Evolutionary conservation across 1,139 yeast species (phyloP).

Genomic region (Suhomyces guaymorum): DNA sequence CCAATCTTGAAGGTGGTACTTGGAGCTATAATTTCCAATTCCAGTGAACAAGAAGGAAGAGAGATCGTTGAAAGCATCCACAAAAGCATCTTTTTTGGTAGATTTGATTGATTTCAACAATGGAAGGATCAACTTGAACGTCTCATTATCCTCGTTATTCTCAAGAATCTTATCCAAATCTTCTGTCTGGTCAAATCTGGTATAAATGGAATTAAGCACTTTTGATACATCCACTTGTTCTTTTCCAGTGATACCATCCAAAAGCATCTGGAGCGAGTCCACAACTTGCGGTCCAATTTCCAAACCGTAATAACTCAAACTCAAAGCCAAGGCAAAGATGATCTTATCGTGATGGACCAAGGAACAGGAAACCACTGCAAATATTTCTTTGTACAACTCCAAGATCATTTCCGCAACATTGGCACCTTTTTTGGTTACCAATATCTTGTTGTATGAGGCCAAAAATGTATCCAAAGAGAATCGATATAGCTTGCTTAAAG

Average conservation of each 20-base stretch:
- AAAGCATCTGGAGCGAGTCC: conserved; percentile 15
- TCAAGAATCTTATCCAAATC: conserved; percentile 9
- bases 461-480: conserved; percentile 55
- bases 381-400: conserved; percentile 45
- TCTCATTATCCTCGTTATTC: conserved; percentile 23
- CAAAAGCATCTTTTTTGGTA: conserved; percentile 17
- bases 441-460: conserved; percentile 39
- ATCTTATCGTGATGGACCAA: conserved; percentile 51
- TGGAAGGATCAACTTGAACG: conserved; percentile 16
- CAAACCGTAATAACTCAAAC: conserved; percentile 26
- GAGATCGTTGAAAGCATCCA: conserved; percentile 20
- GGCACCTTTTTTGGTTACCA: conserved; percentile 21
- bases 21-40: conserved; percentile 26
- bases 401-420: conserved; percentile 13
- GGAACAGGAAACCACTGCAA: conserved; percentile 48
- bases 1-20: conserved; percentile 30
- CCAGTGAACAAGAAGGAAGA: conserved; percentile 28
- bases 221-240: conserved; percentile 3
- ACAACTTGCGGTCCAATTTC: conserved; percentile 30
- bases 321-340: conserved; percentile 45
- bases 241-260: conserved; percentile 7
- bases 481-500: conserved; percentile 53
- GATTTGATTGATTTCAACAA: conserved; percentile 16
- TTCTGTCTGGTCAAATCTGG: conserved; percentile 11
- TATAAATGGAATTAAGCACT: conserved; percentile 13